Evolutionary conservation across 352 stramenopile species (phyloP).

Genomic region (Phytophthora citricola): DNA sequence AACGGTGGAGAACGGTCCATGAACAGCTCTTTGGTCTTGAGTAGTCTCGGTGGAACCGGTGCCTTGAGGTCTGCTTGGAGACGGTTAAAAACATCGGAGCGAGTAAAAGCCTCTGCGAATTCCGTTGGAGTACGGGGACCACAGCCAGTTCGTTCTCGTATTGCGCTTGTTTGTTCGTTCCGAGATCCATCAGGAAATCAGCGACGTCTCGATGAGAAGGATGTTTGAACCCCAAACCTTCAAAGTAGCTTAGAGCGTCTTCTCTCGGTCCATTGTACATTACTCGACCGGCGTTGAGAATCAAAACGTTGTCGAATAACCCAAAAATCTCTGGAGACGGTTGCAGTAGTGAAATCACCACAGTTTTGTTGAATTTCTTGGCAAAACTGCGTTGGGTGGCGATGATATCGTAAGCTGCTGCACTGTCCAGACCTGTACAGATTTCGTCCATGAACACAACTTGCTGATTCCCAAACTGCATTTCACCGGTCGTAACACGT

Average conservation of each 20-base stretch:
- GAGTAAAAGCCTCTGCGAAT: slow-evolving; percentile 26
- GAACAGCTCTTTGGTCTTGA: slow-evolving; percentile 58
- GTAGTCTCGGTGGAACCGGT: slow-evolving; percentile 3
- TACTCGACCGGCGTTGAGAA: slow-evolving; percentile 39
- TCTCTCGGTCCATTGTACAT: slow-evolving; percentile 55
- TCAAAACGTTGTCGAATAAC: slow-evolving; percentile 45
- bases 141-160: slow-evolving; percentile 25
- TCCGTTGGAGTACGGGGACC: slow-evolving; percentile 18
- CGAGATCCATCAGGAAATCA: slow-evolving; percentile 46
- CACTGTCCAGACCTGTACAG: slow-evolving; percentile 92
- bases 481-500: slow-evolving; percentile 59
- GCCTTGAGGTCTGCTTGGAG: slow-evolving; percentile 10
- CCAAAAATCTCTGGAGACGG: slow-evolving; percentile 59
- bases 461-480: slow-evolving; percentile 69
- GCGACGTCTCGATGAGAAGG: slow-evolving; percentile 39
- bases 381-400: slow-evolving; percentile 34
- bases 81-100: slow-evolving; percentile 10
- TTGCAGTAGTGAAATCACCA: slow-evolving; percentile 77
- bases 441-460: slow-evolving; percentile 93
- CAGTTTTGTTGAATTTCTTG: slow-evolving; percentile 46
- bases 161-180: slow-evolving; percentile 38
- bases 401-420: slow-evolving; percentile 91
- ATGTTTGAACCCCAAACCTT: slow-evolving; percentile 50
- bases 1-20: slow-evolving; percentile 64
- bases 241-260: slow-evolving; percentile 75